Conservation (phyloP, 805 yeast species). For the Candida pseudofarinosa region DNA sequence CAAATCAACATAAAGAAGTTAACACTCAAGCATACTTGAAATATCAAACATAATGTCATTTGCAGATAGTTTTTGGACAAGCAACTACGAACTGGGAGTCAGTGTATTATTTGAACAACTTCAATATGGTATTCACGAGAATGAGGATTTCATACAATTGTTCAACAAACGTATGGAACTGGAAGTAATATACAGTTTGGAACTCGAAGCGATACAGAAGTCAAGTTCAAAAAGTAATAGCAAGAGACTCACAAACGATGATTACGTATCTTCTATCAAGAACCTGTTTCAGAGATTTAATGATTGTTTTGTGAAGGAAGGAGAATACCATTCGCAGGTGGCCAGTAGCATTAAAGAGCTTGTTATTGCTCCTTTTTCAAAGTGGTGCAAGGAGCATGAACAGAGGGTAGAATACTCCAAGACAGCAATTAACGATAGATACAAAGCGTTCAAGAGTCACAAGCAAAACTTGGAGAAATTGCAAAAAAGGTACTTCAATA, state of each 20-base stretch:
- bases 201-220: slow-evolving; percentile 41
- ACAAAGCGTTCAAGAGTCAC: slow-evolving; percentile 48
- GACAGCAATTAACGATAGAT: slow-evolving; percentile 45
- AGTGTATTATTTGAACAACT: slow-evolving; percentile 49
- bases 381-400: slow-evolving; percentile 73
- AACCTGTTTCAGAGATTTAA: slow-evolving; percentile 58
- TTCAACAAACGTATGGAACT: slow-evolving; percentile 69
- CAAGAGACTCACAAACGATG: slow-evolving; percentile 43
- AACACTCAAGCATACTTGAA: background rate
- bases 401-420: slow-evolving; percentile 63
- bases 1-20: background rate
- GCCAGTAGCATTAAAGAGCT: slow-evolving; percentile 56
- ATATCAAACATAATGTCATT: slow-evolving; percentile 44
- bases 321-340: slow-evolving; percentile 53
- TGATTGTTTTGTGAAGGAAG: slow-evolving; percentile 54
- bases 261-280: slow-evolving; percentile 60
- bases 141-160: slow-evolving; percentile 61
- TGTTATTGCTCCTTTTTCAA: slow-evolving; percentile 66
- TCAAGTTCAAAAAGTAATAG: slow-evolving; percentile 38
- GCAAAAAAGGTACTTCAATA: slow-evolving; percentile 70
- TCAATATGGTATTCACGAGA: slow-evolving; percentile 63
- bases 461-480: slow-evolving; percentile 47
- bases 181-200: slow-evolving; percentile 62
- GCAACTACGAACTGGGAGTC: slow-evolving; percentile 56
- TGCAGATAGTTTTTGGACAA: slow-evolving; percentile 75